Evolutionary conservation across 2,329 filamentous ascomycete species (phyloP).

Genomic region (Exophiala viscosa): DNA sequence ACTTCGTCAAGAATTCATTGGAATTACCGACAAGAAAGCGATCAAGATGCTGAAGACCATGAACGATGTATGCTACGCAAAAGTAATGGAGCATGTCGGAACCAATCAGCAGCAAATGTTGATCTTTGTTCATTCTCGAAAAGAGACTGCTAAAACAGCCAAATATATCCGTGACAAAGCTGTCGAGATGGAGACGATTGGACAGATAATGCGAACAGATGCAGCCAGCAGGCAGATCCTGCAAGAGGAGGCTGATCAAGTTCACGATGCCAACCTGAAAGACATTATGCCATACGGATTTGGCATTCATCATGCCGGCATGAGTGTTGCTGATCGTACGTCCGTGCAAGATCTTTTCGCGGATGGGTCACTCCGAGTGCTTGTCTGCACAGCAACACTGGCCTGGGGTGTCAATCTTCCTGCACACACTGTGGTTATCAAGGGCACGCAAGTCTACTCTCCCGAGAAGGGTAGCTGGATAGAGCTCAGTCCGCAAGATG

Average conservation of each 20-base stretch:
- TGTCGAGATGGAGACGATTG: constrained; percentile 93
- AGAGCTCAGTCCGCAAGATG: constrained; percentile 93
- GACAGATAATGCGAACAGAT: constrained; percentile 89
- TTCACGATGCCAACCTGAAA: constrained; percentile 83
- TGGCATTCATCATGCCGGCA: constrained; percentile 96
- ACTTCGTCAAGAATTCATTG: constrained; percentile 93
- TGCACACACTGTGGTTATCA: constrained; percentile 97
- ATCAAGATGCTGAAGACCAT: constrained; percentile 99
- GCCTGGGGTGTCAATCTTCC: constrained; percentile 99
- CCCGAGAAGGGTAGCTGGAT: constrained; percentile 99
- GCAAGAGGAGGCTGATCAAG: constrained; percentile 75
- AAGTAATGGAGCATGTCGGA: constrained; percentile 93
- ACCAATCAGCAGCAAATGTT: constrained; percentile 95
- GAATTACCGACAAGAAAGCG: constrained; percentile 93
- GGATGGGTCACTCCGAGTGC: constrained; percentile 85
- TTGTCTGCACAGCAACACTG: constrained; percentile 95
- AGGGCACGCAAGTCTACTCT: constrained; percentile 96
- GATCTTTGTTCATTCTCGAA: constrained; percentile 96
- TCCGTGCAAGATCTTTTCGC: constrained; percentile 94
- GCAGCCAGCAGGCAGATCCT: constrained; percentile 86
- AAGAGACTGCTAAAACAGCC: constrained; percentile 96
- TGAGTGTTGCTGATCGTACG: constrained; percentile 90
- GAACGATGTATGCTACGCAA: constrained; percentile 98
- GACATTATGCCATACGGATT: constrained; percentile 94
- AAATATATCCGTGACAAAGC: constrained; percentile 96